Conservation (phyloP, 441 rosid species). For the Hura crepitans region DNA sequence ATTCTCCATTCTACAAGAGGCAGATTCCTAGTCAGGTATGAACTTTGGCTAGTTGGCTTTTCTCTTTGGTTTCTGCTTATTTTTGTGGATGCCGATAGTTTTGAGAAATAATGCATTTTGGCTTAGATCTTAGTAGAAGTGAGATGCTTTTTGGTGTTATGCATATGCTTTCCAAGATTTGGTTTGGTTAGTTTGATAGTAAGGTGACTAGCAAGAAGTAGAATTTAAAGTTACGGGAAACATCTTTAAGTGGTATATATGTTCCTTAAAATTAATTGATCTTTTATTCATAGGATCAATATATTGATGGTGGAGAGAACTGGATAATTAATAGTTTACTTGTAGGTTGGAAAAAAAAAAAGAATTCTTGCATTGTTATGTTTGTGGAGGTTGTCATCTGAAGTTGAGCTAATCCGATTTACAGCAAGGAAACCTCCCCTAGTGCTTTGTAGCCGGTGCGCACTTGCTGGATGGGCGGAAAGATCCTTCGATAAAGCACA, state of each 20-base stretch:
- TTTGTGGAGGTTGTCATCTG: not conserved
- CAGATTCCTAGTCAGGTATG: constrained; percentile 84
- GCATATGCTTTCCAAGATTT: not conserved
- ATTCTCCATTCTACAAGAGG: constrained; percentile 61
- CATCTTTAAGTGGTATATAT: not conserved
- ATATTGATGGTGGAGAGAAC: not conserved
- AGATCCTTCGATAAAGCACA: constrained; percentile 1
- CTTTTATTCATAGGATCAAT: too few relatives aligned
- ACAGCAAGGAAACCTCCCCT: not conserved
- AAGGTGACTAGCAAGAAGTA: not conserved
- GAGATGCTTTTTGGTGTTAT: not conserved
- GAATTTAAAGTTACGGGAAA: not conserved
- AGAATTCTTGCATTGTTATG: not conserved
- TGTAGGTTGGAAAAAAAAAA: not conserved
- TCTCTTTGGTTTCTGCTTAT: constrained; percentile 3
- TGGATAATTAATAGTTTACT: not conserved
- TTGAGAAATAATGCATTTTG: not conserved
- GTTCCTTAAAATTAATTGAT: too few relatives aligned
- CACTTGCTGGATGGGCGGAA: not conserved
- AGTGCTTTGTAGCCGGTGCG: not conserved
- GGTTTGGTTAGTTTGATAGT: not conserved
- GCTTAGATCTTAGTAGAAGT: not conserved
- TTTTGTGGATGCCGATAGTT: not conserved
- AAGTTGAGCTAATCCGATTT: constrained; percentile 1
- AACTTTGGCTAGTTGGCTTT: not conserved